Percentiles rank a stretch among this genome's conserved stretches.
Evolutionary conservation across 257 asterid genomes (phyloP).

Genomic region (Thymus mandschuricus): DNA sequence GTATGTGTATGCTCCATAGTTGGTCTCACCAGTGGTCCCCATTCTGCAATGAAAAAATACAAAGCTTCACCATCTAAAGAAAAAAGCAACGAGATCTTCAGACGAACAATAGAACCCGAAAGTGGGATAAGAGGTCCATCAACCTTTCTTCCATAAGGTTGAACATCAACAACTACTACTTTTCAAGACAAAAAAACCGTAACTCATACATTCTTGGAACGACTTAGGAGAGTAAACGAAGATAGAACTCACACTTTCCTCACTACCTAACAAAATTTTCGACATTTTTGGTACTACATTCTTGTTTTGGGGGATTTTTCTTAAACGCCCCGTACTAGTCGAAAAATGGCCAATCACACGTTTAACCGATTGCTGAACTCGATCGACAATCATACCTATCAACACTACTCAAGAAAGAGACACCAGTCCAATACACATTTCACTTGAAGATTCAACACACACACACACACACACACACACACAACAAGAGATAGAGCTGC

Average conservation of each 20-base stretch:
- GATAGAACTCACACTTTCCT: background rate
- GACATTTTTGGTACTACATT: background rate
- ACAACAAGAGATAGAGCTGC: background rate
- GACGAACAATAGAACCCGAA: background rate
- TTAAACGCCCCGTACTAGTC: background rate
- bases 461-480: background rate
- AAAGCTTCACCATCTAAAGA: background rate
- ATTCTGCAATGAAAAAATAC: slow-evolving; percentile 46
- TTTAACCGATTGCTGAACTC: background rate
- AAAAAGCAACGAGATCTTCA: background rate
- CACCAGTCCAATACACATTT: background rate
- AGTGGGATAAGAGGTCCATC: background rate
- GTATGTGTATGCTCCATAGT: slow-evolving; percentile 73
- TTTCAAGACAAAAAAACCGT: background rate
- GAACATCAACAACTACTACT: background rate
- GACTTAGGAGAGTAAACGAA: too few relatives aligned
- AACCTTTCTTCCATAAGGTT: background rate
- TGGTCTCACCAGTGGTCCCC: slow-evolving; percentile 62
- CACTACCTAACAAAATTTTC: background rate
- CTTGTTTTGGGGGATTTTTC: background rate
- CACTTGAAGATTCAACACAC: too few relatives aligned
- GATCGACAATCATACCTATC: background rate
- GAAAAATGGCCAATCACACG: background rate
- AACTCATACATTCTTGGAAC: background rate
- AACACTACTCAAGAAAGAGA: background rate